A percentile compares a stretch with the other conserved stretches of the same genome.
Evolutionary conservation across 805 yeast genomes (phyloP).

Genomic region (Lipomyces spencermartinsiae): DNA sequence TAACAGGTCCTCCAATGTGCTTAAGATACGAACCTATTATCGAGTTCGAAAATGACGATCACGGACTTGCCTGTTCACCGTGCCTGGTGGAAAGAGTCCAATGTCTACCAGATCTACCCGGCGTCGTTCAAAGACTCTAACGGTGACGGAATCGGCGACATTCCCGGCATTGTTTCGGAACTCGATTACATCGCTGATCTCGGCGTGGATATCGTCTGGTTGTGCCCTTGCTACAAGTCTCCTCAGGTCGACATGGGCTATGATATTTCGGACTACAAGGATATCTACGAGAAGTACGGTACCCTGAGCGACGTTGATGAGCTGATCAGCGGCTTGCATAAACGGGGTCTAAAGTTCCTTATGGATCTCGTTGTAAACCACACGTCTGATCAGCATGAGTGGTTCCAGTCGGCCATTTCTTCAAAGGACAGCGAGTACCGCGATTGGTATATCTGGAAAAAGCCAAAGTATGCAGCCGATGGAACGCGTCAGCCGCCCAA

Average conservation of each 20-base stretch:
- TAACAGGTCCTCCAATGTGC: too few species aligned
- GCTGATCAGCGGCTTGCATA: constrained; percentile 57
- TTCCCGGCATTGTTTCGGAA: constrained; percentile 58
- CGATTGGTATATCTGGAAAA: constrained; percentile 68
- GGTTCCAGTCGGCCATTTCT: constrained; percentile 63
- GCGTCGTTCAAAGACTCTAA: constrained; percentile 66
- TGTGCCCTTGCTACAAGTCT: constrained; percentile 63
- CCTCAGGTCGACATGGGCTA: constrained; percentile 72
- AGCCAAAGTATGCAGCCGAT: constrained; percentile 50
- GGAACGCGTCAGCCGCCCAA: constrained; percentile 63
- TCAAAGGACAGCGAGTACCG: constrained; percentile 60
- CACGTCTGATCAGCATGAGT: constrained; percentile 59
- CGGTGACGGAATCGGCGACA: constrained; percentile 65
- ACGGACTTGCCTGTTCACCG: background rate
- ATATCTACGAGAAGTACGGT: constrained; percentile 60
- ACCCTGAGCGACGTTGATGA: constrained; percentile 58
- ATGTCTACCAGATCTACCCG: constrained; percentile 66
- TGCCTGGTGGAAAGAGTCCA: constrained; percentile 58
- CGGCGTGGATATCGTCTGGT: constrained; percentile 62
- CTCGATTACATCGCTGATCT: constrained; percentile 59
- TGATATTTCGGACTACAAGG: constrained; percentile 62
- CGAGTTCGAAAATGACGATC: background rate
- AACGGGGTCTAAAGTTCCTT: constrained; percentile 58
- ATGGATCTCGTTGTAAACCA: constrained; percentile 67
- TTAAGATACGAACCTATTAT: too few species aligned